These are phyloP conservation scores for Achlya hypogyna DNA, from an alignment of 352 stramenopile species.

Conservation along the genomic window DNA sequence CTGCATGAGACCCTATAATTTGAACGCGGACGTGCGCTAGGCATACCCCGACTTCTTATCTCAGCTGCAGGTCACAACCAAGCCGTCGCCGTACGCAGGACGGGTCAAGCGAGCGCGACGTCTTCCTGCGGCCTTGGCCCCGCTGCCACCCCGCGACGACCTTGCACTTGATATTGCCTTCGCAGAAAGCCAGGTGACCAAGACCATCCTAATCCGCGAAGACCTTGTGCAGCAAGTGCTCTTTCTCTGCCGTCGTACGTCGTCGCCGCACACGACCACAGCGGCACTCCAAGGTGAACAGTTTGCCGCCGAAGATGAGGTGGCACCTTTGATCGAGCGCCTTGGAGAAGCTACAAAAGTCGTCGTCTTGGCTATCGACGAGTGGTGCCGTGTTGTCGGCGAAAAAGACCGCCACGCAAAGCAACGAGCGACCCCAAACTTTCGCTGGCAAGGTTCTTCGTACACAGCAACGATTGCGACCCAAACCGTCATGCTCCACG, in stretches of 20 bases:
- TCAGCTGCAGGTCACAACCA: too few species aligned
- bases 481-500: neutral
- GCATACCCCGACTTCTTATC: neutral
- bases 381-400: neutral
- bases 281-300: neutral
- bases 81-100: constrained; percentile 1
- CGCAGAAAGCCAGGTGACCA: neutral
- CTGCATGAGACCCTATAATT: too few species aligned
- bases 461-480: neutral
- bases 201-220: neutral
- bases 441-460: neutral
- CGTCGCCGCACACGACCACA: neutral
- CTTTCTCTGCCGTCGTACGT: neutral
- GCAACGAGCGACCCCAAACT: neutral
- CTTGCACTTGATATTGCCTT: neutral
- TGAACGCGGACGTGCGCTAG: too few species aligned
- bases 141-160: neutral
- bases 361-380: neutral
- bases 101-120: neutral
- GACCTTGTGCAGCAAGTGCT: neutral
- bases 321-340: neutral
- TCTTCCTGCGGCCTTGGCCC: neutral
- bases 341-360: neutral
- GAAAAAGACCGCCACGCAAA: neutral
- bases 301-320: neutral